A percentile compares a stretch with the other conserved stretches of the same genome.
Evolutionary conservation across 2,329 filamentous ascomycete genomes (phyloP).

Genomic region (Cladosporium halotolerans): DNA sequence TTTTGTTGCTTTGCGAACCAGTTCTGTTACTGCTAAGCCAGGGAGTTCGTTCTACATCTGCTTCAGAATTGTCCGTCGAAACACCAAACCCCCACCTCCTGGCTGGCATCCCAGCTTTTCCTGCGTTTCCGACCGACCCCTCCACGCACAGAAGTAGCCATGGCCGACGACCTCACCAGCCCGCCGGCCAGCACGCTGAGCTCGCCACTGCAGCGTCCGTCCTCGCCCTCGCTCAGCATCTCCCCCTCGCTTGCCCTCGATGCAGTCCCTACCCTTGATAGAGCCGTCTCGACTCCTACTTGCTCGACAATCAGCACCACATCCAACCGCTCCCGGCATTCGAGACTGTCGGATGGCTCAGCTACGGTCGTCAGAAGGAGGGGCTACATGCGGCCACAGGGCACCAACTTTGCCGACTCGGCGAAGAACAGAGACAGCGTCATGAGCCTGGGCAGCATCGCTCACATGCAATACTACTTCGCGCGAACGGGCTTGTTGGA

Average conservation of each 20-base stretch:
- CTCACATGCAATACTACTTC: constrained; percentile 97
- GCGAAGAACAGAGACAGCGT: constrained; percentile 89
- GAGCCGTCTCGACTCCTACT: constrained; percentile 58
- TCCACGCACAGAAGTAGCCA: not conserved
- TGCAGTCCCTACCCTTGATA: constrained; percentile 53
- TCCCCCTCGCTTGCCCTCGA: constrained; percentile 59
- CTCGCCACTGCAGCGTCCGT: constrained; percentile 37
- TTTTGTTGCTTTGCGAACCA: not conserved
- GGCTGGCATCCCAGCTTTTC: not conserved
- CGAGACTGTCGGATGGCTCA: constrained; percentile 47
- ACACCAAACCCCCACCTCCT: not conserved
- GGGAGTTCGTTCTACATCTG: not conserved
- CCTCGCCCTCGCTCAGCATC: constrained; percentile 60
- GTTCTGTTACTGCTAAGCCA: not conserved
- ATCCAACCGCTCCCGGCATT: constrained; percentile 35
- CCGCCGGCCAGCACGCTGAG: constrained; percentile 23
- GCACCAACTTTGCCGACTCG: constrained; percentile 82
- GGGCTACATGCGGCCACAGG: constrained; percentile 82
- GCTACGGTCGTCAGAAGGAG: constrained; percentile 49
- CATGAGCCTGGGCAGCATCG: constrained; percentile 91
- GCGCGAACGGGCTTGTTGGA: constrained; percentile 88
- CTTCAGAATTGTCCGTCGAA: not conserved
- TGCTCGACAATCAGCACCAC: constrained; percentile 47
- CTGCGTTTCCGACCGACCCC: not conserved
- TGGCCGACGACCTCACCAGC: constrained; percentile 18